phyloP scores from a whole-genome alignment of 352 stramenopile genomes.

The Pythium monospermum region DNA sequence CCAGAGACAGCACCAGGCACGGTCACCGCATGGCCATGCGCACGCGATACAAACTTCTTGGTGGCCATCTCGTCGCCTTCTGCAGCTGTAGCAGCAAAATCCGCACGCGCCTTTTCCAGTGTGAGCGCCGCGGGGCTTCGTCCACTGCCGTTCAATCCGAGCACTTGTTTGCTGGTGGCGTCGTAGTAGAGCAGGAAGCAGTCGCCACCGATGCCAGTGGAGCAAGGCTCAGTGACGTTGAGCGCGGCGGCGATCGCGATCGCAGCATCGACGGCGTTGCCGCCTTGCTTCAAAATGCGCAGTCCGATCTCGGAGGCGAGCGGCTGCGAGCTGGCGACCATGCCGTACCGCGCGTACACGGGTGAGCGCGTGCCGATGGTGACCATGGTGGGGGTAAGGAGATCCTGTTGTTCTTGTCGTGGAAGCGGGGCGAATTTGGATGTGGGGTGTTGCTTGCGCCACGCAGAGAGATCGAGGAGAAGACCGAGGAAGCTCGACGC shows the following conservation, averaged over 20 bases:
- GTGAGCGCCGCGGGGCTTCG: conserved; percentile 77
- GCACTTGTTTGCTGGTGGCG: conserved; percentile 73
- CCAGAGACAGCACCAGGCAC: conserved; percentile 91
- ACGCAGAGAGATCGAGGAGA: too few relatives aligned
- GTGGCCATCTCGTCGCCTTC: conserved; percentile 21
- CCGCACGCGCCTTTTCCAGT: conserved; percentile 50
- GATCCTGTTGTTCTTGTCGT: background rate
- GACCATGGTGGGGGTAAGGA: conserved; percentile 27
- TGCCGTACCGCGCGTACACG: conserved; percentile 86
- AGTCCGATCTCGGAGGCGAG: conserved; percentile 91
- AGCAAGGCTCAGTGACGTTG: conserved; percentile 68
- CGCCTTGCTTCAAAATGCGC: conserved; percentile 83
- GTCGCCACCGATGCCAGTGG: conserved; percentile 86
- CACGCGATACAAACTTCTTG: conserved; percentile 36
- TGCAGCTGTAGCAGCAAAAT: too few relatives aligned
- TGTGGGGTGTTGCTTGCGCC: too few relatives aligned
- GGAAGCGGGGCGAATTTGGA: conserved; percentile 6
- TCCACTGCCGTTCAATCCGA: conserved; percentile 91
- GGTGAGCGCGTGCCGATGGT: conserved; percentile 74
- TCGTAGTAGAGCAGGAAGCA: conserved; percentile 97
- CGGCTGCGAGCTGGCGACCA: conserved; percentile 92
- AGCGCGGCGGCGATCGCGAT: conserved; percentile 54
- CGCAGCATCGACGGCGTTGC: conserved; percentile 94
- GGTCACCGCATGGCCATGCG: conserved; percentile 66
- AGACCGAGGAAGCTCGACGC: too few relatives aligned